Conservation (phyloP, 345 rosid genomes). For the Salix arbutifolia region DNA sequence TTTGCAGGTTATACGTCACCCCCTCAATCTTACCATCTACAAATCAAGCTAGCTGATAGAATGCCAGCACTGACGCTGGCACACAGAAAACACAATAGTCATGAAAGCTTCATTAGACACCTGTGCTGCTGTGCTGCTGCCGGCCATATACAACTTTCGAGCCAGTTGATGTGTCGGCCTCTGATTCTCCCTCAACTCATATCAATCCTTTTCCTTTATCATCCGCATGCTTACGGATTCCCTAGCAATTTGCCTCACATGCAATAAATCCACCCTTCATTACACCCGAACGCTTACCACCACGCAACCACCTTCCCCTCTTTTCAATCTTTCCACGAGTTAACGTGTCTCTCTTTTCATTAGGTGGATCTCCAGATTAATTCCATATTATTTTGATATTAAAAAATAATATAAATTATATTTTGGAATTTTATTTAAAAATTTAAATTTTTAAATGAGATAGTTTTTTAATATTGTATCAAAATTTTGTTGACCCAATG, state of each 20-base stretch:
- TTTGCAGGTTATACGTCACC: no score
- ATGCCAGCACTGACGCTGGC: background rate
- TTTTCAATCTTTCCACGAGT: background rate
- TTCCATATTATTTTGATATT: no score
- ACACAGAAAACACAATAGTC: background rate
- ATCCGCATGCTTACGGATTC: background rate
- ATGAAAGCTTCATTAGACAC: background rate
- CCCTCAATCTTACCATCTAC: no score
- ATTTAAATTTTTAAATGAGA: no score
- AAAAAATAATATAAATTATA: no score
- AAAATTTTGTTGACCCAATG: no score
- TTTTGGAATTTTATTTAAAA: no score
- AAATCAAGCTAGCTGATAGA: background rate
- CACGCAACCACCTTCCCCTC: background rate
- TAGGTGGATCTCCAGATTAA: no score
- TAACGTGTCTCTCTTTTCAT: background rate
- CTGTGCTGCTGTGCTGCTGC: background rate
- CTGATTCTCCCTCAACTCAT: no score
- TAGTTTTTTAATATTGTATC: no score
- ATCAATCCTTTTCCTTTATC: background rate
- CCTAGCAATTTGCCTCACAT: background rate
- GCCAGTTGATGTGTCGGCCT: background rate
- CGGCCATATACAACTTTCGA: background rate
- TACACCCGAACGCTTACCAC: background rate
- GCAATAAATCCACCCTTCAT: background rate